phyloP scores from a whole-genome alignment of 2,329 filamentous ascomycete genomes.

The Beauveria brongniartii region DNA sequence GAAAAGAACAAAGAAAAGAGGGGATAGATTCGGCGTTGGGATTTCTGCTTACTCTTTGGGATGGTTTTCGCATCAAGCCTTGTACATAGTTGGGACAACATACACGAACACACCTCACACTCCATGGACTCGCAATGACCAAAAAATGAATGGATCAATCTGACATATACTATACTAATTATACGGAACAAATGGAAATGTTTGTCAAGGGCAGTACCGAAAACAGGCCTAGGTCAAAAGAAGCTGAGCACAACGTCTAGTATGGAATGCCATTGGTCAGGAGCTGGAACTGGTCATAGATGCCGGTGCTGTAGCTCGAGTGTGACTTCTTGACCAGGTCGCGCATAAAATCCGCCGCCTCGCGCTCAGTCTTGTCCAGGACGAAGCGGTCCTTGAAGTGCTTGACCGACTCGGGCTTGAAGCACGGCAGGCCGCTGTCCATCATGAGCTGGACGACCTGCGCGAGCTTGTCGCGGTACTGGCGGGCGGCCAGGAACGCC shows the following conservation, averaged over 20 bases:
- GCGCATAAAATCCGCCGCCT: conserved; percentile 91
- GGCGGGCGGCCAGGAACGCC: conserved; percentile 80
- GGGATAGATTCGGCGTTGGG: neutral
- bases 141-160: neutral
- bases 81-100: no score
- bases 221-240: neutral
- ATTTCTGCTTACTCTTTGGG: neutral
- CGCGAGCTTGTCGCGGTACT: conserved; percentile 78
- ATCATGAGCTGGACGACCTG: conserved; percentile 93
- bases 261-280: conserved; percentile 97
- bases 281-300: conserved; percentile 97
- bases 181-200: neutral
- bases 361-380: conserved; percentile 80
- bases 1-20: neutral
- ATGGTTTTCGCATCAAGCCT: neutral
- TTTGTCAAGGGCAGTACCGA: neutral
- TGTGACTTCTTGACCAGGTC: conserved; percentile 86
- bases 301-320: conserved; percentile 81
- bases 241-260: conserved; percentile 33
- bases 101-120: no score
- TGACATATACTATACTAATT: neutral
- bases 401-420: conserved; percentile 90
- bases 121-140: no score
- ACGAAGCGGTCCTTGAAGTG: conserved; percentile 93
- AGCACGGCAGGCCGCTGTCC: conserved; percentile 91